Evolutionary conservation across 495 filamentous ascomycete genomes (phyloP).

Genomic region (Penicillium egyptiacum): DNA sequence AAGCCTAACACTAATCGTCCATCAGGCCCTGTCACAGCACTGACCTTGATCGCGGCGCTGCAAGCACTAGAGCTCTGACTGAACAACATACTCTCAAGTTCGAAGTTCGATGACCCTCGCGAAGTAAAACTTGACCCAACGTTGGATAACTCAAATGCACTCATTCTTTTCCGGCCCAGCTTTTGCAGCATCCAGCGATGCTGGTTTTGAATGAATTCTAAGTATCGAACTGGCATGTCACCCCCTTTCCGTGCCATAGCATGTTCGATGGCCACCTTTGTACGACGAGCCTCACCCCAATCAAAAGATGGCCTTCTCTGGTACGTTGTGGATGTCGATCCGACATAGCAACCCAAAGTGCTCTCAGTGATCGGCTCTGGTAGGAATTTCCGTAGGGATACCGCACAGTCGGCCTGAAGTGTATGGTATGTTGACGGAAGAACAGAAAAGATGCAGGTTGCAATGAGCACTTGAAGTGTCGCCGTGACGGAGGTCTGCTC

Average conservation of each 20-base stretch:
- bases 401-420: constrained; percentile 10
- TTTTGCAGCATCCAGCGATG: constrained; percentile 16
- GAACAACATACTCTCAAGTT: constrained; percentile 15
- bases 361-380: constrained; percentile 2
- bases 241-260: constrained; percentile 4
- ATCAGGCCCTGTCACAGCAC: constrained; percentile 16
- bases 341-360: constrained; percentile 14
- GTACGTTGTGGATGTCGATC: constrained; percentile 3
- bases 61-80: constrained; percentile 18
- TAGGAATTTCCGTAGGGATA: constrained; percentile 8
- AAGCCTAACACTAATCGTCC: constrained; percentile 12
- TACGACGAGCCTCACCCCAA: constrained; percentile 12
- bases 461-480: constrained; percentile 2
- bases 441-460: not conserved
- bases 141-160: constrained; percentile 13
- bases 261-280: constrained; percentile 6
- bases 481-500: constrained; percentile 9
- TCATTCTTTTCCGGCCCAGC: constrained; percentile 8
- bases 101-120: not conserved
- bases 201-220: constrained; percentile 11
- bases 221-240: constrained; percentile 16
- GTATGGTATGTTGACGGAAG: constrained; percentile 5
- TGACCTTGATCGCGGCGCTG: constrained; percentile 16
- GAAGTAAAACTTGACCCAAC: constrained; percentile 2
- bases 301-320: not conserved